phyloP scores from a whole-genome alignment of 805 yeast species.

The Metschnikowia sp. region DNA sequence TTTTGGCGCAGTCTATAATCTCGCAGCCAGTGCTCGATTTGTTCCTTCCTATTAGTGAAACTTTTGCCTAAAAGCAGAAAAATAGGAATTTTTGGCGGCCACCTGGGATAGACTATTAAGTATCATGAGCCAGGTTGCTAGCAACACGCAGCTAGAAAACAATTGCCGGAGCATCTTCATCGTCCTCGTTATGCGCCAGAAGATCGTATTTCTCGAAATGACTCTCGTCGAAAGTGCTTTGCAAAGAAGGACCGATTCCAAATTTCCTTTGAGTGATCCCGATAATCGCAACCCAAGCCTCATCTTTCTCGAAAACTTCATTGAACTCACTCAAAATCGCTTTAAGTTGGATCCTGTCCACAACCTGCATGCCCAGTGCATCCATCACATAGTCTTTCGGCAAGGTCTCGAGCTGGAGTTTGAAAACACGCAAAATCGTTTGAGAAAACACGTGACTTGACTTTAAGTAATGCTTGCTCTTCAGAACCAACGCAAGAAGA shows the following conservation, averaged over 20 bases:
- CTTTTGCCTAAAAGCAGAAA: too few species aligned
- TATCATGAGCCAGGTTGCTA: too few species aligned
- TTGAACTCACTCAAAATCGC: constrained; percentile 21
- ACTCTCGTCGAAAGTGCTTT: constrained; percentile 10
- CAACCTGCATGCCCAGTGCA: constrained; percentile 13
- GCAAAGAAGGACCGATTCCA: background rate
- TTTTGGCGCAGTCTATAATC: too few species aligned
- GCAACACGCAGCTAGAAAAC: constrained; percentile 5
- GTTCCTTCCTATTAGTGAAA: too few species aligned
- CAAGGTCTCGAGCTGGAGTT: constrained; percentile 34
- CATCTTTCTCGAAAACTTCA: constrained; percentile 5
- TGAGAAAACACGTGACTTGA: constrained; percentile 23
- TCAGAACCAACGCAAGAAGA: constrained; percentile 42
- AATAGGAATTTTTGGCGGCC: too few species aligned
- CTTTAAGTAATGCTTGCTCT: constrained; percentile 23
- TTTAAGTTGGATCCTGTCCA: constrained; percentile 19
- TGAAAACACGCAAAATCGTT: constrained; percentile 29
- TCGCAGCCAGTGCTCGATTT: too few species aligned
- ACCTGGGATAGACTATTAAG: too few species aligned
- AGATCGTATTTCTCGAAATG: constrained; percentile 26
- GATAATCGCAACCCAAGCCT: constrained; percentile 19
- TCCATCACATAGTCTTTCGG: constrained; percentile 41
- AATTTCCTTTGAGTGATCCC: constrained; percentile 6
- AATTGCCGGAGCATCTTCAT: constrained; percentile 28
- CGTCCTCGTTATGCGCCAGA: constrained; percentile 20